Conservation (phyloP, 495 filamentous ascomycete genomes). For the Haplographium delicatum region DNA sequence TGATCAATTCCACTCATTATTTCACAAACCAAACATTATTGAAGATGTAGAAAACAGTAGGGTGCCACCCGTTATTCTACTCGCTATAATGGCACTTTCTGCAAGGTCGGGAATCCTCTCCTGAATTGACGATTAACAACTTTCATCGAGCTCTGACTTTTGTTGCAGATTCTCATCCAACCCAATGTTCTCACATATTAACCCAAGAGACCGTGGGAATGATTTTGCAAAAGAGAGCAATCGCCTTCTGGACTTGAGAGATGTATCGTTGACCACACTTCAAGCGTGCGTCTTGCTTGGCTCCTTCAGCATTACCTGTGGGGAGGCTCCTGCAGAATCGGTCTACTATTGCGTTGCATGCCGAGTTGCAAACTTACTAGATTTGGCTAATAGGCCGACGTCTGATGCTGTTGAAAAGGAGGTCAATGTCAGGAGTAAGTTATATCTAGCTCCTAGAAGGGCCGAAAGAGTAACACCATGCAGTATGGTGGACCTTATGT, state of each 20-base stretch:
- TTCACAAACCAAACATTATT: conserved; percentile 32
- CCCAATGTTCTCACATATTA: conserved; percentile 20
- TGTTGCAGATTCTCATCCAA: conserved; percentile 25
- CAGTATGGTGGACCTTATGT: conserved; percentile 38
- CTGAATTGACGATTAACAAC: too few relatives aligned
- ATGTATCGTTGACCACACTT: conserved; percentile 31
- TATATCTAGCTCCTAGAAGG: too few relatives aligned
- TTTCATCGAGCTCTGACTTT: conserved; percentile 6
- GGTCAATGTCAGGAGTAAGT: conserved; percentile 28
- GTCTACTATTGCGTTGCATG: conserved; percentile 27
- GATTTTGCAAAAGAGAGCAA: conserved; percentile 24
- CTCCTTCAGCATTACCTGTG: conserved; percentile 22
- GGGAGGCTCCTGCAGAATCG: conserved; percentile 19
- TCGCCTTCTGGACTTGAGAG: conserved; percentile 27
- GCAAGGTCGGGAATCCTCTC: conserved; percentile 29
- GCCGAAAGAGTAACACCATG: conserved; percentile 1
- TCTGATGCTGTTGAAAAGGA: conserved; percentile 20
- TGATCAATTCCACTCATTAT: conserved; percentile 37
- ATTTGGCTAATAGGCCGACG: conserved; percentile 14
- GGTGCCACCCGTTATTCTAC: conserved; percentile 23
- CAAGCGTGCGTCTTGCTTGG: conserved; percentile 36
- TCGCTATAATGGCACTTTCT: conserved; percentile 31
- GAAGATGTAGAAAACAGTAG: conserved; percentile 21
- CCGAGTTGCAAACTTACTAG: conserved; percentile 26
- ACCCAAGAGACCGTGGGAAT: conserved; percentile 25